phyloP scores from a whole-genome alignment of 495 filamentous ascomycete genomes.

The Hypoxylon lienhwacheense region DNA sequence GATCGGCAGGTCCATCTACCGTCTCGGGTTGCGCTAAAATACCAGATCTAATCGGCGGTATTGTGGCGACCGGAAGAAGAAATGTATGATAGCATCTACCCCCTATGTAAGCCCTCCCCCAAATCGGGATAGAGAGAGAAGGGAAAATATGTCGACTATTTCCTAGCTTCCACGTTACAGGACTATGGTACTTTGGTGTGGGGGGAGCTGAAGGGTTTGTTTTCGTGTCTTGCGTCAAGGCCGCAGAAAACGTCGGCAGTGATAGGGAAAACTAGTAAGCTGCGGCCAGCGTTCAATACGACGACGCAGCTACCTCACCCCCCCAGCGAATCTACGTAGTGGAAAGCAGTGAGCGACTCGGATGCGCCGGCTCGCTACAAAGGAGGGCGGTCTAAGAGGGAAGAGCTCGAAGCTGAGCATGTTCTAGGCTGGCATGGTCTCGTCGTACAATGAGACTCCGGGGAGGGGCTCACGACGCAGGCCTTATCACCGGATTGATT shows the following conservation, averaged over 20 bases:
- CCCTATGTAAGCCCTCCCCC: no score
- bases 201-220: slow-evolving; percentile 24
- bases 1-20: slow-evolving; percentile 34
- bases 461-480: no score
- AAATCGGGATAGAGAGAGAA: background rate
- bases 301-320: no score
- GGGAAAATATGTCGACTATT: slow-evolving; percentile 7
- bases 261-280: slow-evolving; percentile 3
- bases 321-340: slow-evolving; percentile 3
- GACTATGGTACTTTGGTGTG: slow-evolving; percentile 6
- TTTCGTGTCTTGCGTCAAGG: slow-evolving; percentile 11
- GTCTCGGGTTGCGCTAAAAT: slow-evolving; percentile 21
- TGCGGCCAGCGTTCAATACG: background rate
- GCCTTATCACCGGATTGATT: no score
- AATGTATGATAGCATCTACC: no score
- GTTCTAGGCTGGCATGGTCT: slow-evolving; percentile 17
- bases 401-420: background rate
- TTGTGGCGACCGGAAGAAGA: slow-evolving; percentile 11
- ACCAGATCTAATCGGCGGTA: slow-evolving; percentile 16
- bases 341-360: background rate
- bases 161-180: slow-evolving; percentile 13
- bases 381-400: background rate
- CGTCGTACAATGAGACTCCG: slow-evolving; percentile 7
- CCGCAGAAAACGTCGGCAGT: background rate
- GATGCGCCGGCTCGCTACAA: slow-evolving; percentile 1